These are phyloP conservation scores for Blumeriella jaapii DNA, from an alignment of 2,329 filamentous ascomycete species.

Conservation along the genomic window DNA sequence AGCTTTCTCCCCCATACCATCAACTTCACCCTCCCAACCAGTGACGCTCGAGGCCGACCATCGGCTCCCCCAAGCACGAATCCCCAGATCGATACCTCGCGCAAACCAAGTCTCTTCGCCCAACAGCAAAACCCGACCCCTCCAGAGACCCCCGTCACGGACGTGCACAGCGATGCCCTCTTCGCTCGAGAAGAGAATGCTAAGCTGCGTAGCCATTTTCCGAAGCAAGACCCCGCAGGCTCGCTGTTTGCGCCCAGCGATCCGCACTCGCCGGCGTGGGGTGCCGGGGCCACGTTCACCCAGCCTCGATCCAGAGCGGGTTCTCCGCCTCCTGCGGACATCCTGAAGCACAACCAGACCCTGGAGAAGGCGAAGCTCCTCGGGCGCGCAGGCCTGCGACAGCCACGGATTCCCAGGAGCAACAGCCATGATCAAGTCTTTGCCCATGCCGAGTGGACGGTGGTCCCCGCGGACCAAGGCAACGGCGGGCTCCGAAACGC, in stretches of 20 bases:
- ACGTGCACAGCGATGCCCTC: constrained; percentile 33
- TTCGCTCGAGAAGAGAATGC: constrained; percentile 46
- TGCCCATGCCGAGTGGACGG: constrained; percentile 67
- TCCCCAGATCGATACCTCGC: constrained; percentile 45
- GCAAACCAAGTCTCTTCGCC: constrained; percentile 31
- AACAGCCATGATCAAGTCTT: constrained; percentile 60
- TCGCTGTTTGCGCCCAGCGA: constrained; percentile 56
- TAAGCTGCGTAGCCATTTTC: constrained; percentile 42
- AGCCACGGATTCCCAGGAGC: constrained; percentile 43
- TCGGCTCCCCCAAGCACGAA: constrained; percentile 25
- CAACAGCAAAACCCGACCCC: constrained; percentile 24
- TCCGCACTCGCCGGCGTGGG: constrained; percentile 67
- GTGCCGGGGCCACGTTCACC: constrained; percentile 29
- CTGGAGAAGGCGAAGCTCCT: constrained; percentile 46
- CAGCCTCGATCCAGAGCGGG: constrained; percentile 69
- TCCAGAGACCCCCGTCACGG: constrained; percentile 26
- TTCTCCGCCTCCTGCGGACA: constrained; percentile 62
- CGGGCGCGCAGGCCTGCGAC: constrained; percentile 44
- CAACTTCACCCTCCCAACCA: constrained; percentile 62
- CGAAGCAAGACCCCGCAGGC: constrained; percentile 35
- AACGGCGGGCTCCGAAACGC: constrained; percentile 90
- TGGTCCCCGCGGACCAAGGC: constrained; percentile 78
- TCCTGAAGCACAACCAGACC: constrained; percentile 55
- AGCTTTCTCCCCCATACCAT: constrained; percentile 91
- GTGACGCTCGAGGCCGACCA: constrained; percentile 28